phyloP scores from a whole-genome alignment of 345 rosid genomes.

The Boechera retrofracta region DNA sequence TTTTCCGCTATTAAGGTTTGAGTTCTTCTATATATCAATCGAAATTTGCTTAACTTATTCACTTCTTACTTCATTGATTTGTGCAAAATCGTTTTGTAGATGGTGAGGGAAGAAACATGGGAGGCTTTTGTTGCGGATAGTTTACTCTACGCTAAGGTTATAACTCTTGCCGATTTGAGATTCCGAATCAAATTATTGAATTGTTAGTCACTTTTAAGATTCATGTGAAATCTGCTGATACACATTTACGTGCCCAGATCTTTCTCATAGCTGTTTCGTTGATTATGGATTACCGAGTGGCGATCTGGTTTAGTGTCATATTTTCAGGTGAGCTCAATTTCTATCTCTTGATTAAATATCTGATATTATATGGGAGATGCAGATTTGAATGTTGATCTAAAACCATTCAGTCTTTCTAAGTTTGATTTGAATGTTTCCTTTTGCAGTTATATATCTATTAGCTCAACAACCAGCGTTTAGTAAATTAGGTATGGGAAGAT shows the following conservation, averaged over 20 bases:
- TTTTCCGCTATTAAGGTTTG: constrained; percentile 67
- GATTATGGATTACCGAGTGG: constrained; percentile 71
- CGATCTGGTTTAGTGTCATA: constrained; percentile 66
- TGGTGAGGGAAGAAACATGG: constrained; percentile 78
- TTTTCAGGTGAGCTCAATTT: constrained; percentile 58
- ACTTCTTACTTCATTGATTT: constrained; percentile 19
- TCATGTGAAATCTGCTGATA: constrained; percentile 19
- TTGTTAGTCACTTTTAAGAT: background rate
- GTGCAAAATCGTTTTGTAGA: constrained; percentile 48
- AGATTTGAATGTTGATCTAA: constrained; percentile 19
- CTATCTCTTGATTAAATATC: background rate
- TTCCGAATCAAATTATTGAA: background rate
- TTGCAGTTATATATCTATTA: constrained; percentile 69
- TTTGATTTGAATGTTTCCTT: constrained; percentile 27
- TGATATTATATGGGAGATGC: background rate
- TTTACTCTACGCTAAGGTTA: constrained; percentile 74
- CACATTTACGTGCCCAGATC: constrained; percentile 52
- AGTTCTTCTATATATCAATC: background rate
- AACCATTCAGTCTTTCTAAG: background rate
- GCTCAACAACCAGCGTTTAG: constrained; percentile 72
- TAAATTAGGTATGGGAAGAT: constrained; percentile 62
- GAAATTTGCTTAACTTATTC: background rate
- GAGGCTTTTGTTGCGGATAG: constrained; percentile 71
- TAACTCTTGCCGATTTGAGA: constrained; percentile 15
- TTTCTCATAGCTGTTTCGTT: constrained; percentile 69